These are phyloP conservation scores for Didymosphaeria variabile DNA, from an alignment of 2,329 filamentous ascomycete species.

Conservation along the genomic window DNA sequence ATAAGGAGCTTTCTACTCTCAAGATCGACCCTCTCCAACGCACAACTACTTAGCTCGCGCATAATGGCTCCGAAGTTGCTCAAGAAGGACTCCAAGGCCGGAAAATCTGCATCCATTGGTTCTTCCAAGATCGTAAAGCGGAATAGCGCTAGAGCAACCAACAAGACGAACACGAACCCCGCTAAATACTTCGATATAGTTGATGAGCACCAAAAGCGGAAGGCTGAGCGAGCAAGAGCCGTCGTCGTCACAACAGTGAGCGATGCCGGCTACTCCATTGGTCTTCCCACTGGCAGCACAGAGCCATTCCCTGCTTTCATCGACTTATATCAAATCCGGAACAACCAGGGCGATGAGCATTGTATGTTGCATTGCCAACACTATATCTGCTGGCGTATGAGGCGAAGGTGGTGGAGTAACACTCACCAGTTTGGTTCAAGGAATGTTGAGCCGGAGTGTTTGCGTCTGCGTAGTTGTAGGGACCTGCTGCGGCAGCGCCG, in stretches of 20 bases:
- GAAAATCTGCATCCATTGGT: not conserved
- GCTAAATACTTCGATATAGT: no score
- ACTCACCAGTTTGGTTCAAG: no score
- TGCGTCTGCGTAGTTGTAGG: not conserved
- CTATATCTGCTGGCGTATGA: not conserved
- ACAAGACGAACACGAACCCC: not conserved
- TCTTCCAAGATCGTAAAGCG: not conserved
- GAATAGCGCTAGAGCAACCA: not conserved
- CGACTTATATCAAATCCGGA: not conserved
- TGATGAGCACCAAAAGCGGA: no score
- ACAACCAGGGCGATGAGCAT: not conserved
- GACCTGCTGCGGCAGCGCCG: not conserved
- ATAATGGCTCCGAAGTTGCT: not conserved
- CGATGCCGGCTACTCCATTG: not conserved
- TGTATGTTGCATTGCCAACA: not conserved
- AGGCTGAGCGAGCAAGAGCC: not conserved
- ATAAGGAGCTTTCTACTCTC: not conserved
- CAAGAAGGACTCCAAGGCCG: no score
- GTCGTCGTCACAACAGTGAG: not conserved
- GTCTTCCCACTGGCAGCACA: not conserved
- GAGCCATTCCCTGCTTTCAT: not conserved
- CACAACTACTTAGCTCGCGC: not conserved
- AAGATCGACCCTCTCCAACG: not conserved
- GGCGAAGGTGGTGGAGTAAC: not conserved
- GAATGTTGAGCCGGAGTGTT: not conserved